Percentiles rank a stretch among this genome's conserved stretches.
These are phyloP conservation scores for Venturia aucupariae DNA, from an alignment of 2,329 filamentous ascomycete species.

Conservation along the genomic window DNA sequence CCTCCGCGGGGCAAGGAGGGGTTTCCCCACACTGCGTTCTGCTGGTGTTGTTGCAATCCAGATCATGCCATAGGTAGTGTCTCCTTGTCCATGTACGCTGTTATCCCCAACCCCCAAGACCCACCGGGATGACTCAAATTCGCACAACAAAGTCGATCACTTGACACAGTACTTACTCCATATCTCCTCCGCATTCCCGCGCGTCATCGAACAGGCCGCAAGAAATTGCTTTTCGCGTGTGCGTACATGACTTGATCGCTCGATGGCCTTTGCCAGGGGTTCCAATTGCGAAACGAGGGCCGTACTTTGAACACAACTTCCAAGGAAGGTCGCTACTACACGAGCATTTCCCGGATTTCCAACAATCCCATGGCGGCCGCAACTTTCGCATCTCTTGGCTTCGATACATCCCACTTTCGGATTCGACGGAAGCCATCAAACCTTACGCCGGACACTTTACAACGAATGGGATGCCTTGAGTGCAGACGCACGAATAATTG, in stretches of 20 bases:
- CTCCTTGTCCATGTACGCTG: neutral
- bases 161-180: slow-evolving; percentile 2
- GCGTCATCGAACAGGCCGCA: neutral
- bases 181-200: neutral
- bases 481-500: neutral
- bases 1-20: neutral
- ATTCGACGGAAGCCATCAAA: neutral
- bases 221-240: neutral
- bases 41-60: neutral
- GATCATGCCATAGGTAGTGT: neutral
- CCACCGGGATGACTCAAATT: neutral
- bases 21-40: neutral
- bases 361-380: neutral
- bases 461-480: neutral
- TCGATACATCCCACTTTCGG: neutral
- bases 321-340: neutral
- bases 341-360: slow-evolving; percentile 4
- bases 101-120: neutral
- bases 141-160: slow-evolving; percentile 2
- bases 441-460: neutral
- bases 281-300: neutral
- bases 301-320: neutral
- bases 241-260: neutral
- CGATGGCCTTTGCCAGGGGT: neutral
- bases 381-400: slow-evolving; percentile 3